Conservation (phyloP, 257 asterid species). For the Nicotiana benthamiana region DNA sequence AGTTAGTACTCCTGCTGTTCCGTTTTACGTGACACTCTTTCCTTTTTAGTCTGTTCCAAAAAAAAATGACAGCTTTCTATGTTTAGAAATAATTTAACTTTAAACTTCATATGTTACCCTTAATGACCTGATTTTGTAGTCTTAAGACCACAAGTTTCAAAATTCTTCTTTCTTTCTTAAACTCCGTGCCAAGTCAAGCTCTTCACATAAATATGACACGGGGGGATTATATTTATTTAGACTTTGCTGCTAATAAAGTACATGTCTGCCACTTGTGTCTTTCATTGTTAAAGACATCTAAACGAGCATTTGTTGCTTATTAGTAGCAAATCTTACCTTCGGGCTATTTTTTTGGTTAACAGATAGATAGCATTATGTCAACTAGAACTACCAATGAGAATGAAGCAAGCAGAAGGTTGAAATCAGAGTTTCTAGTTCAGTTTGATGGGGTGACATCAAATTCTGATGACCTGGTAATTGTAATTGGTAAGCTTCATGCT, state of each 20-base stretch:
- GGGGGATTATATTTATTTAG: not conserved
- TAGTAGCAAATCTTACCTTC: conserved; percentile 8
- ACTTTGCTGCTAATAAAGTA: not conserved
- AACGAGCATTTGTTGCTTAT: not conserved
- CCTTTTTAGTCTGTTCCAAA: too few species aligned
- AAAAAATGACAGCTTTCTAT: too few species aligned
- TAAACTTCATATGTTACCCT: too few species aligned
- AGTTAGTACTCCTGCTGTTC: too few species aligned
- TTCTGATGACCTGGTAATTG: conserved; percentile 78
- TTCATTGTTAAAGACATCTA: not conserved
- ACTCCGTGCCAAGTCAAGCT: too few species aligned
- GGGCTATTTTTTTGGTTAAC: conserved; percentile 19
- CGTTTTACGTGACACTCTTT: too few species aligned
- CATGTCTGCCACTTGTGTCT: not conserved
- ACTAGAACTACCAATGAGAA: conserved; percentile 84
- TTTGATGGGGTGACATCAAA: conserved; percentile 90
- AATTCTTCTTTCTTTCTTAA: too few species aligned
- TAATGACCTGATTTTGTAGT: too few species aligned
- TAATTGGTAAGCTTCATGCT: conserved; percentile 60
- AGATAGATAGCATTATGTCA: conserved; percentile 98
- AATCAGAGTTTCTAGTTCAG: conserved; percentile 92
- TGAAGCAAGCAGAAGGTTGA: conserved; percentile 98
- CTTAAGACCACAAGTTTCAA: too few species aligned
- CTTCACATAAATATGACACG: too few species aligned
- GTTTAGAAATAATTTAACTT: too few species aligned